A percentile compares a stretch with the other conserved stretches of the same genome.
Conservation (phyloP, 1,284 basidiomycete species). For the Paramarasmius palmivorus region DNA sequence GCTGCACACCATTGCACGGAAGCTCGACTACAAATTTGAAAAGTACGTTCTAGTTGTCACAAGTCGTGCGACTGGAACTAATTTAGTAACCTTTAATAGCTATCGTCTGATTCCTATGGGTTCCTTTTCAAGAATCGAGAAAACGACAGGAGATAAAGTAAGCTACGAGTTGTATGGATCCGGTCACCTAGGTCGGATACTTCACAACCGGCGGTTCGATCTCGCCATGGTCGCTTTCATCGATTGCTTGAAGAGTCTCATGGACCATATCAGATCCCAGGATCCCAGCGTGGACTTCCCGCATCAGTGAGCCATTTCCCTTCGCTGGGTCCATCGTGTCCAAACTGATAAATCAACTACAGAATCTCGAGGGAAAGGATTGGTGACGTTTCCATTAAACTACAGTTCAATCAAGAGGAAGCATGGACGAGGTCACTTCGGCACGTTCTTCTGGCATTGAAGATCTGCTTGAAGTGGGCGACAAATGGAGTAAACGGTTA, state of each 20-base stretch:
- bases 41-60: constrained; percentile 50
- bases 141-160: constrained; percentile 78
- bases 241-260: constrained; percentile 90
- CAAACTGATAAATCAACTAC: constrained; percentile 8
- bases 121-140: constrained; percentile 90
- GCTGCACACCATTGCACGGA: constrained; percentile 87
- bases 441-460: constrained; percentile 87
- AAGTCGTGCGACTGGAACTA: constrained; percentile 9
- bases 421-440: constrained; percentile 93
- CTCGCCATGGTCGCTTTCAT: constrained; percentile 95
- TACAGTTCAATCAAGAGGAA: constrained; percentile 94
- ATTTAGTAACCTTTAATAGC: constrained; percentile 45
- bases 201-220: constrained; percentile 96
- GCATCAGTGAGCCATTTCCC: constrained; percentile 65
- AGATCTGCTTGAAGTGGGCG: constrained; percentile 83
- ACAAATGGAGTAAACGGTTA: constrained; percentile 72
- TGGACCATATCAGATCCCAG: constrained; percentile 78
- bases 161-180: constrained; percentile 90
- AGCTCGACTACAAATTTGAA: constrained; percentile 86
- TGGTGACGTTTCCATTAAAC: constrained; percentile 90
- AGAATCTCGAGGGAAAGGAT: constrained; percentile 95
- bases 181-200: constrained; percentile 81
- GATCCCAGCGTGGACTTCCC: constrained; percentile 80
- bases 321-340: constrained; percentile 3
- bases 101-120: constrained; percentile 91